These are phyloP conservation scores for Trichoderma erinaceum DNA, from an alignment of 495 filamentous ascomycete species.

Conservation along the genomic window DNA sequence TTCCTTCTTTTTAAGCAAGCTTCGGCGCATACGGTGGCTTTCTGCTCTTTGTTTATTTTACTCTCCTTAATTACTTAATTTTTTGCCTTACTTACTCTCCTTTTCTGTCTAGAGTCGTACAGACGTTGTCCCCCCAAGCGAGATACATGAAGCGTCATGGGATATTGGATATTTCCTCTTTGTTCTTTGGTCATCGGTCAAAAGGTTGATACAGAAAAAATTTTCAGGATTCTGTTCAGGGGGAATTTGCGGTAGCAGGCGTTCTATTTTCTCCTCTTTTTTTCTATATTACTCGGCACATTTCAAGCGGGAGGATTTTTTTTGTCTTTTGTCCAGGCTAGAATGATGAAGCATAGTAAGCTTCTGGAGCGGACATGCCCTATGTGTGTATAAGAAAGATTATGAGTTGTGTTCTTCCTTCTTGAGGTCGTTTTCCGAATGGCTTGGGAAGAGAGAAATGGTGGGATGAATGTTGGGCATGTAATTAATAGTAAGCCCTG, in stretches of 20 bases:
- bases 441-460: neutral
- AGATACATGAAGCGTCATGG: constrained; percentile 24
- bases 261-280: neutral
- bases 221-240: neutral
- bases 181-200: neutral
- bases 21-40: neutral
- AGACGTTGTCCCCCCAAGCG: neutral
- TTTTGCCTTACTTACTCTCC: constrained; percentile 20
- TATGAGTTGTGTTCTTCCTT: neutral
- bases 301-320: neutral
- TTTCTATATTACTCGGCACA: neutral
- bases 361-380: neutral
- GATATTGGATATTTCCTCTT: constrained; percentile 19
- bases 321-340: neutral
- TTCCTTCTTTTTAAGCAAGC: neutral
- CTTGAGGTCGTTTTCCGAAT: neutral
- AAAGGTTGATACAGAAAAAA: constrained; percentile 9
- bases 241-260: constrained; percentile 1
- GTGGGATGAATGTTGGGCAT: neutral
- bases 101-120: constrained; percentile 18
- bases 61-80: neutral
- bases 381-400: neutral
- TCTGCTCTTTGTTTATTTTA: neutral
- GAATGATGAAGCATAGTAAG: neutral
- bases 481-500: constrained; percentile 1